Evolutionary conservation across 495 filamentous ascomycete genomes (phyloP).

Genomic region (Xylaria bambusicola): DNA sequence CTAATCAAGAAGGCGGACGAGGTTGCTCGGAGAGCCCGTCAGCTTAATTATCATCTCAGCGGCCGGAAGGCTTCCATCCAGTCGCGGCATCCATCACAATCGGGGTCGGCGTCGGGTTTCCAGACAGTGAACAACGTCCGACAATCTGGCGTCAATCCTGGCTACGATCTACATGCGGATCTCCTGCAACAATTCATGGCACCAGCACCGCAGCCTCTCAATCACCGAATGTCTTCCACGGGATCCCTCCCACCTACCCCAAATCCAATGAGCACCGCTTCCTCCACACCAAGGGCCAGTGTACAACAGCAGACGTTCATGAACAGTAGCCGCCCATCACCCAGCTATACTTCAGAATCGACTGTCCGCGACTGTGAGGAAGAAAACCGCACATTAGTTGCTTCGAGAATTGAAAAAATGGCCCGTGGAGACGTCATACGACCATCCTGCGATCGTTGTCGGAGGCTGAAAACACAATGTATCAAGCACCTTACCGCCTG

Average conservation of each 20-base stretch:
- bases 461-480: constrained; percentile 77
- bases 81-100: constrained; percentile 33
- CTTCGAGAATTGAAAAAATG: constrained; percentile 73
- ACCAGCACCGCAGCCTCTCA: constrained; percentile 22
- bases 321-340: constrained; percentile 31
- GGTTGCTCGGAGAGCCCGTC: constrained; percentile 76
- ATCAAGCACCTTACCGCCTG: constrained; percentile 84
- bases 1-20: constrained; percentile 76
- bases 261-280: constrained; percentile 28
- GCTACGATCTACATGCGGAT: constrained; percentile 43
- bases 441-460: constrained; percentile 82
- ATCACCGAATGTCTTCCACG: constrained; percentile 29
- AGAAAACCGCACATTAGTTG: constrained; percentile 62
- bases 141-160: constrained; percentile 27
- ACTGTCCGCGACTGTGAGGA: constrained; percentile 28
- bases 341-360: constrained; percentile 28
- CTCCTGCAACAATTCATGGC: constrained; percentile 46
- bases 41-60: constrained; percentile 79
- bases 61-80: constrained; percentile 70
- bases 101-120: constrained; percentile 25
- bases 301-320: constrained; percentile 29
- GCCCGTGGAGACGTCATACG: constrained; percentile 68
- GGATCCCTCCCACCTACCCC: constrained; percentile 34
- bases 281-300: constrained; percentile 31
- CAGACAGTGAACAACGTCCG: constrained; percentile 30